Base-by-base conservation (phyloP, 108 stramenopile species). In the Cyclotella choctawhatcheeana region DNA sequence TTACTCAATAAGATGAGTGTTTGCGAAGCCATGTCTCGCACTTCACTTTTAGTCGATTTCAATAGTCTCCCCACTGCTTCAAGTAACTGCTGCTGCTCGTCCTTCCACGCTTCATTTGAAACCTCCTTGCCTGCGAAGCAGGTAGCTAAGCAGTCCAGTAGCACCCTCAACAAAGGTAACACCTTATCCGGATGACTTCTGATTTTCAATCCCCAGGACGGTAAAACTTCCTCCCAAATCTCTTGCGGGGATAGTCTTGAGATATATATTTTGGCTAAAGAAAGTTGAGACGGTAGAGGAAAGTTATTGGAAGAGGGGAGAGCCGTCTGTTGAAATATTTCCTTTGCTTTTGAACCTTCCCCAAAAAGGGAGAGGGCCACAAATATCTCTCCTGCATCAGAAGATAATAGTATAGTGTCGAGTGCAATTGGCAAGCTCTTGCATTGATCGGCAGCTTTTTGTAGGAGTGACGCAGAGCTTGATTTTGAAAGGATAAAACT, bases 1-100 rank as follows among this genome's bases (percentile, higher is more conserved):
- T 61, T 76, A 7, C 67, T 40, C 37, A 64, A 40, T 18, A 69
- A n/a, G 8, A 74, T 58, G 66, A 68, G 32, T 2, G 73, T 64
- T 58, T 47, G 43, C 32, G 20, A 64, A 30, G 82, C 77, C 29
- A 52, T 22, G 6, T n/a, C n/a, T 4, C 82, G 65, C 71, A 82
- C 64, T 22, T 59, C 55, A 3, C 34, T 44, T 47, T 82, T 82
- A 25, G 72, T 35, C 10, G 82, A 82, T 63, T 72, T 68, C 29
- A 82, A 64, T 40, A 79, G 82, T 44, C 67, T 74, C 21, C 12
- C 55, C n/a, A 56, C 29, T 13, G 29, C 55, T 30, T 56, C 55
- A 14, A 56, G 29, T 10, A 56, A 30, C 13, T 56, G 27, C 3
- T 29, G 2, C 10, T 30, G 55, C 29, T 29, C 29, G 12, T 56